These are phyloP conservation scores for Botrytis sinoallii DNA, from an alignment of 2,329 filamentous ascomycete species.

Conservation along the genomic window DNA sequence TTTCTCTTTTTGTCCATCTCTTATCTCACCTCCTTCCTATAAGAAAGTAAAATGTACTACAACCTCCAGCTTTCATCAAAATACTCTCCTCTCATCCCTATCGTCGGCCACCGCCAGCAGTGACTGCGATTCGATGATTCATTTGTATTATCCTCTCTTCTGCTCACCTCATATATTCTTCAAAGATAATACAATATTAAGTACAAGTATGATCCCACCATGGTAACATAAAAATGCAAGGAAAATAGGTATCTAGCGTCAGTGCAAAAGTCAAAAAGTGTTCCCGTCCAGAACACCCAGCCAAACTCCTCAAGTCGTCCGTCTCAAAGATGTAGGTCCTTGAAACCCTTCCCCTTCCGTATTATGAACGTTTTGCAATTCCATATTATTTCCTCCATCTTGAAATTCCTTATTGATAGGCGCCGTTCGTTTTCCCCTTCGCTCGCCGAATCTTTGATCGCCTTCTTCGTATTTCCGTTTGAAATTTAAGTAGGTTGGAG, in stretches of 20 bases:
- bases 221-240: slow-evolving; percentile 9
- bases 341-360: slow-evolving; percentile 47
- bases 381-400: slow-evolving; percentile 67
- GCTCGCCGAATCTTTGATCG: slow-evolving; percentile 74
- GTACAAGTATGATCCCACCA: slow-evolving; percentile 1
- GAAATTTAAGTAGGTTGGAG: slow-evolving; percentile 86
- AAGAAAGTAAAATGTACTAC: background rate
- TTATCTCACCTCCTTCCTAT: background rate
- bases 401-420: slow-evolving; percentile 50
- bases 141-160: background rate
- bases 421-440: slow-evolving; percentile 50
- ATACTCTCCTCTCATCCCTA: background rate
- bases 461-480: slow-evolving; percentile 73
- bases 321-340: slow-evolving; percentile 43
- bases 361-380: slow-evolving; percentile 50
- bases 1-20: background rate
- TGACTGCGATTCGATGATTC: background rate
- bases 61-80: background rate
- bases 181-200: slow-evolving; percentile 12
- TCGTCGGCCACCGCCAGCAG: slow-evolving; percentile 6
- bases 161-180: background rate
- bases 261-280: background rate
- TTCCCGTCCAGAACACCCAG: background rate
- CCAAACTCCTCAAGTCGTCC: background rate
- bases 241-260: slow-evolving; percentile 16